These are phyloP conservation scores for Kluyveromyces sp. DNA, from an alignment of 1,139 yeast genomes.

Conservation along the genomic window DNA sequence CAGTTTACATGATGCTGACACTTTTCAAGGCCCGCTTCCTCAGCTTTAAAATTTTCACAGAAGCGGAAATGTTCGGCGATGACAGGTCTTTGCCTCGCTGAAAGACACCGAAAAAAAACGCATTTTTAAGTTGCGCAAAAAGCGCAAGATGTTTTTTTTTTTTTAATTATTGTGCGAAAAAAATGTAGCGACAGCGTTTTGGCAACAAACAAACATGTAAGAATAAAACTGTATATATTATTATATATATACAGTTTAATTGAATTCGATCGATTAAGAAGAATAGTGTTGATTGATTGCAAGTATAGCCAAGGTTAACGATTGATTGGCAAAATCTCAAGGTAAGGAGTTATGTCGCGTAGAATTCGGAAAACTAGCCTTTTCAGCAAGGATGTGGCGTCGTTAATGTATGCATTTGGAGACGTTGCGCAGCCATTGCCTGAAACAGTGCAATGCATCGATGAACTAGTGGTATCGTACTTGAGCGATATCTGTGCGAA, in stretches of 20 bases:
- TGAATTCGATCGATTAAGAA: no score
- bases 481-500: conserved; percentile 55
- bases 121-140: no score
- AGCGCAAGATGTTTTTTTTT: no score
- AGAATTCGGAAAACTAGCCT: conserved; percentile 35
- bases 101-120: neutral
- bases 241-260: no score
- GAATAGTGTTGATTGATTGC: no score
- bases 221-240: no score
- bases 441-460: conserved; percentile 70
- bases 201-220: no score
- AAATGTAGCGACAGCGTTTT: no score
- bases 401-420: conserved; percentile 77
- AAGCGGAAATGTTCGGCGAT: conserved; percentile 4
- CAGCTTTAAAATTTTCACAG: neutral
- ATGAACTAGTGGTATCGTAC: conserved; percentile 76
- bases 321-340: no score
- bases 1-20: no score
- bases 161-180: no score
- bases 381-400: conserved; percentile 61
- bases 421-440: conserved; percentile 74
- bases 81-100: conserved; percentile 1
- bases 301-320: no score
- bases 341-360: conserved; percentile 21
- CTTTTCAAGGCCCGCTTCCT: neutral